phyloP scores from a whole-genome alignment of 2,329 filamentous ascomycete species.

The Hymenotorrendiella dingleyae region DNA sequence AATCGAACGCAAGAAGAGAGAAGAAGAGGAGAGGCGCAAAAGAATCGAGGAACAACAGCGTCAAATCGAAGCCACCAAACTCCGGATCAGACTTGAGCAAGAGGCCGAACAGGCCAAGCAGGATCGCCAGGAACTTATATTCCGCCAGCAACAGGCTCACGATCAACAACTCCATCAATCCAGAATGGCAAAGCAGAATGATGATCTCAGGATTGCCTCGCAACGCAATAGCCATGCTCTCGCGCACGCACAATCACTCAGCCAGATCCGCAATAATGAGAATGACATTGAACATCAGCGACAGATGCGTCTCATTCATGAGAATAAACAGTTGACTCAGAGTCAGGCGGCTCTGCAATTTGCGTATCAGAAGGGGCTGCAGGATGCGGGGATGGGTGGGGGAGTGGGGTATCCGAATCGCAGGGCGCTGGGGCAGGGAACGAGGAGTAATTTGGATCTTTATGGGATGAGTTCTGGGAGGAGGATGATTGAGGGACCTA shows the following conservation, averaged over 20 bases:
- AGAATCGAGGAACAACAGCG: constrained; percentile 14
- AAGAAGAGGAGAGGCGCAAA: constrained; percentile 12
- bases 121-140: constrained; percentile 9
- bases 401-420: no score
- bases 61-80: constrained; percentile 6
- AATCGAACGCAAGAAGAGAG: constrained; percentile 8
- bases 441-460: constrained; percentile 10
- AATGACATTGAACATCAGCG: constrained; percentile 15
- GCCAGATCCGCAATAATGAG: constrained; percentile 16
- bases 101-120: constrained; percentile 16
- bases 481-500: constrained; percentile 1
- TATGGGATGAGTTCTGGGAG: background rate
- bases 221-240: constrained; percentile 9
- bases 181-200: constrained; percentile 16
- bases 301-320: constrained; percentile 10
- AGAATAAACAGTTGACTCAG: constrained; percentile 14
- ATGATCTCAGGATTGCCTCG: constrained; percentile 10
- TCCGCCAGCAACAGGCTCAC: constrained; percentile 14
- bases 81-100: constrained; percentile 12
- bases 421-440: constrained; percentile 11
- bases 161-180: constrained; percentile 10
- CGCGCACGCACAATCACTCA: constrained; percentile 13
- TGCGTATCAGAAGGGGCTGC: constrained; percentile 12
- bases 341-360: constrained; percentile 10
- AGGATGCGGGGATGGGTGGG: constrained; percentile 2